Percentiles rank a stretch among this genome's conserved stretches.
phyloP scores from a whole-genome alignment of 768 basidiomycete genomes.

The Hydnum rufescens region DNA sequence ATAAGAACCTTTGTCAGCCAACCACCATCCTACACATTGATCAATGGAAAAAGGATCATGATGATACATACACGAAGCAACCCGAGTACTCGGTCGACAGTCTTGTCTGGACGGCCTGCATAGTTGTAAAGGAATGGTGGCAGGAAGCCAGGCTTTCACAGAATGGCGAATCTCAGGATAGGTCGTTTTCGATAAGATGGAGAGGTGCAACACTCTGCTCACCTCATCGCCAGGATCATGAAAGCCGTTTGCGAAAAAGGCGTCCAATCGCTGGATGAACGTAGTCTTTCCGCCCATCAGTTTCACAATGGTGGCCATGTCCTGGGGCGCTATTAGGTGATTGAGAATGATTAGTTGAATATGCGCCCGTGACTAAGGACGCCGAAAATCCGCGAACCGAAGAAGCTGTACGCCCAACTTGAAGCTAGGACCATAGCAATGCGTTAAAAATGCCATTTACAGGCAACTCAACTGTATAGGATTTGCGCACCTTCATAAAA shows the following conservation, averaged over 20 bases:
- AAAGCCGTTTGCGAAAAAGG: conserved; percentile 16
- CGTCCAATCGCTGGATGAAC: conserved; percentile 36
- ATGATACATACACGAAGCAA: too few species aligned
- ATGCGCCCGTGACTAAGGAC: not conserved
- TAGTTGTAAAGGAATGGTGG: conserved; percentile 11
- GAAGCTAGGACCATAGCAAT: not conserved
- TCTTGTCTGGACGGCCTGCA: conserved; percentile 11
- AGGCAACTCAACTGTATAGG: not conserved
- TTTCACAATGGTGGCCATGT: conserved; percentile 38
- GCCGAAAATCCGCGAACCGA: not conserved
- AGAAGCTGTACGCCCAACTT: conserved; percentile 12
- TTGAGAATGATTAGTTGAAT: not conserved
- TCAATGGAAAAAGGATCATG: conserved; percentile 6
- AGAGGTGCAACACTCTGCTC: too few species aligned
- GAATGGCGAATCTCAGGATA: too few species aligned
- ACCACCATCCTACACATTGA: too few species aligned
- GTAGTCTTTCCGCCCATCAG: conserved; percentile 37
- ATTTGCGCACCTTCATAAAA: not conserved
- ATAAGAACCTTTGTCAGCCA: conserved; percentile 2
- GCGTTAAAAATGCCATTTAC: not conserved
- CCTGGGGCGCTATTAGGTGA: conserved; percentile 20
- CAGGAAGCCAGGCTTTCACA: not conserved
- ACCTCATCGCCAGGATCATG: conserved; percentile 5
- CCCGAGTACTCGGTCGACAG: conserved; percentile 10
- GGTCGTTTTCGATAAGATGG: too few species aligned